A percentile compares a stretch with the other conserved stretches of the same genome.
These are phyloP conservation scores for Blakeslea trispora DNA, from an alignment of 371 early-diverging fungal genomes.

Conservation along the genomic window DNA sequence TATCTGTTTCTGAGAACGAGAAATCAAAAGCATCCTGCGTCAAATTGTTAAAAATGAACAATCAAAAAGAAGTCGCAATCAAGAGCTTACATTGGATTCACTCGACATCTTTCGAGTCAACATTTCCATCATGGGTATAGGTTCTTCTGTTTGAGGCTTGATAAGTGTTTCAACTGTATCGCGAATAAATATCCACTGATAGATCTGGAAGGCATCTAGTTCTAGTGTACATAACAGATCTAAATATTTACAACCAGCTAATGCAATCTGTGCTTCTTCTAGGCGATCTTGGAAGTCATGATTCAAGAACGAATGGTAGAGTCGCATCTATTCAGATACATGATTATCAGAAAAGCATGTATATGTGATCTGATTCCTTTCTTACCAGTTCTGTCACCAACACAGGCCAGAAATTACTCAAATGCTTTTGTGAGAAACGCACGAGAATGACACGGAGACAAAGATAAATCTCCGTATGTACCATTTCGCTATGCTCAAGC, in stretches of 20 bases:
- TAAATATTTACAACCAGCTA: conserved; percentile 88
- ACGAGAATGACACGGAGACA: conserved; percentile 81
- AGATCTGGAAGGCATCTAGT: conserved; percentile 82
- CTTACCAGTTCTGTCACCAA: conserved; percentile 84
- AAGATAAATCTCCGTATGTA: conserved; percentile 83
- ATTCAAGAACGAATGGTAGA: conserved; percentile 58
- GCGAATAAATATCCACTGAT: conserved; percentile 91
- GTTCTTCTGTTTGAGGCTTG: conserved; percentile 41
- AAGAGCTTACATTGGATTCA: conserved; percentile 10
- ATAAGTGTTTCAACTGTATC: conserved; percentile 74
- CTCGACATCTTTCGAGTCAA: conserved; percentile 50
- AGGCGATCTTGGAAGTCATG: conserved; percentile 52
- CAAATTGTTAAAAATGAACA: too few species aligned
- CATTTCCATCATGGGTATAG: conserved; percentile 54
- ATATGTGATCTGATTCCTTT: not conserved
- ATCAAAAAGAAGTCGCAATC: not conserved
- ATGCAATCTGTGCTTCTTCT: conserved; percentile 74
- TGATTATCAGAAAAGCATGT: not conserved
- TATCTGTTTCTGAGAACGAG: conserved; percentile 19
- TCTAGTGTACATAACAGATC: conserved; percentile 81
- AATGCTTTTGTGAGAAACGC: conserved; percentile 76
- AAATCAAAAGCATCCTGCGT: conserved; percentile 23
- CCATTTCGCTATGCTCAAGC: conserved; percentile 61
- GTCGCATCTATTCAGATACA: conserved; percentile 55
- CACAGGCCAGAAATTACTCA: conserved; percentile 90